Conservation (phyloP, 2,329 filamentous ascomycete genomes). For the Xylariaceae sp. region DNA sequence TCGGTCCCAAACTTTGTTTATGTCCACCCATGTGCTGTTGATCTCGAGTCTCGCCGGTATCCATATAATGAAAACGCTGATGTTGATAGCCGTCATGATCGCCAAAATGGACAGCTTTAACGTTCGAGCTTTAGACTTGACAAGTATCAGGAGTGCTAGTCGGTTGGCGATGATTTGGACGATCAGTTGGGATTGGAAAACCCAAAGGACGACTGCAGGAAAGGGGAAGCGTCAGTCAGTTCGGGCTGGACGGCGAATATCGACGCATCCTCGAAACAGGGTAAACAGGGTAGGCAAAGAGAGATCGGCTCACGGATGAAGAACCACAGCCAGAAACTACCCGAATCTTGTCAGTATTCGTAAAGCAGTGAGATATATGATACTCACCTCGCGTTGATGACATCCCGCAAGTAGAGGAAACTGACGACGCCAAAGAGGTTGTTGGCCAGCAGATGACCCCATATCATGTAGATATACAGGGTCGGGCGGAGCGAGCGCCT, state of each 20-base stretch:
- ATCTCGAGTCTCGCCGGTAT: conserved; percentile 38
- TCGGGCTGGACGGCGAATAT: neutral
- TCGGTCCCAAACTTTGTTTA: conserved; percentile 43
- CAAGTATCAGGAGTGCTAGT: conserved; percentile 34
- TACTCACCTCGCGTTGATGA: conserved; percentile 3
- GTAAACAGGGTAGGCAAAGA: neutral
- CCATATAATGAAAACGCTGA: conserved; percentile 44
- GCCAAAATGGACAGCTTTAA: conserved; percentile 33
- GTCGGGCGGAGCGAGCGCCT: neutral
- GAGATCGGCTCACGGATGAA: conserved; percentile 1
- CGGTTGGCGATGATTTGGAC: conserved; percentile 46
- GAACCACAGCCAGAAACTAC: conserved; percentile 6
- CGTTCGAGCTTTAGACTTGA: conserved; percentile 23
- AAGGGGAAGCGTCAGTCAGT: neutral
- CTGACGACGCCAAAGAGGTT: conserved; percentile 1
- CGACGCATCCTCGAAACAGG: neutral
- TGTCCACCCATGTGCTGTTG: conserved; percentile 26
- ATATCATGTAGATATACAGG: conserved; percentile 5
- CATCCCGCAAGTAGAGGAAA: conserved; percentile 3
- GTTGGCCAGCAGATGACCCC: conserved; percentile 4
- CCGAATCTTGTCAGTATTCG: neutral
- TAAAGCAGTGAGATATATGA: neutral
- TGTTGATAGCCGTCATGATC: conserved; percentile 37
- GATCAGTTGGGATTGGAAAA: conserved; percentile 35
- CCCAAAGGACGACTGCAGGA: conserved; percentile 19